Evolutionary conservation across 2,329 filamentous ascomycete genomes (phyloP), one percentile per base, ranked within the genome.

Genomic region (Fonsecaea nubica): DNA sequence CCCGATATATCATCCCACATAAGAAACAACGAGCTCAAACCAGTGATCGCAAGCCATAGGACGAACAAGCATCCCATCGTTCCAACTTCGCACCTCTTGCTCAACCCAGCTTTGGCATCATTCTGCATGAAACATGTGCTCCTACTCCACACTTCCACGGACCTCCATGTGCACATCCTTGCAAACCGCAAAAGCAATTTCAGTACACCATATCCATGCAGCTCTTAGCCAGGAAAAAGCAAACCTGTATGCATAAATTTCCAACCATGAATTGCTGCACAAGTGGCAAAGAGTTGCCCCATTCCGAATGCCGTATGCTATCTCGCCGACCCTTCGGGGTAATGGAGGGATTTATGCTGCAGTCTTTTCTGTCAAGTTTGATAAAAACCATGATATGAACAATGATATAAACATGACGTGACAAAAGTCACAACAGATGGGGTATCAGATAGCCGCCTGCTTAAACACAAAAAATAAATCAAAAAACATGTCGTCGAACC

Each of bases 361-460:
- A 5, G 18, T 12, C 45, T 50, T 50, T 30, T 18, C 40, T 9
- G 45, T 25, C 12, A 30, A 12, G 25, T 2, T 25, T 50, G 45
- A 50, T 21, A 50, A 50, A 18, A 50, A 12, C 12, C 45, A 25
- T 30, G 12, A 50, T 21, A 50, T 18, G 10, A 50, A 61, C 33
- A 21, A 32, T 61, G 52, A 33, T 61, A 64, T 59, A 35, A 59
- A 61, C 57, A 65, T 40, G 53, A 65, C 52, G 42, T 65, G 57
- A 85, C 58, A 32, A 65, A 65, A 65, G 53, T 32, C 63, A 69
- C 50, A 65, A 67, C 64, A 62, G 62, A 67, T 50, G 50, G 67
- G 67, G 67, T 69, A 69, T 69, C 69, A 70, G 66, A 68, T 69
- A 55, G 64, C 69, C 69, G 69, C 69, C 69, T 65, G 62, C 65